Conservation (phyloP, 129 eudicot genomes). For the Centaurea solstitialis region DNA sequence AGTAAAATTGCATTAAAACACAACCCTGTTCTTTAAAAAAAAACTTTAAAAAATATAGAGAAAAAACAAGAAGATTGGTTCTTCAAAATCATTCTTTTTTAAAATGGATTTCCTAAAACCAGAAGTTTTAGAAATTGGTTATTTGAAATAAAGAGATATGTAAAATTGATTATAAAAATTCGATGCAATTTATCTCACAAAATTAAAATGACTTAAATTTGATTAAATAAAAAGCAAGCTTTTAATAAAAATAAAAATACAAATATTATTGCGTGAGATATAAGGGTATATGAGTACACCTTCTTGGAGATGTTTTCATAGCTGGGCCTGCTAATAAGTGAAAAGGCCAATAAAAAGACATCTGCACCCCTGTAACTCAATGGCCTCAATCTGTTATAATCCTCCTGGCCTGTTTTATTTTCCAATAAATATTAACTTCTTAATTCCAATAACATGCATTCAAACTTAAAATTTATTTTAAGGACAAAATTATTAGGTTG, state of each 20-base stretch:
- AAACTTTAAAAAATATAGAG: too few relatives aligned
- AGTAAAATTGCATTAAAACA: background rate
- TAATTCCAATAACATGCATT: background rate
- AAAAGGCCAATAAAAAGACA: conserved; percentile 73
- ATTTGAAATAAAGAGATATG: too few relatives aligned
- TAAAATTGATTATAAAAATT: too few relatives aligned
- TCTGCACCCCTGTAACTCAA: conserved; percentile 92
- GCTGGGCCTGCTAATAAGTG: conserved; percentile 83
- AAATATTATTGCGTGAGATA: background rate
- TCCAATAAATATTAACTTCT: conserved; percentile 1
- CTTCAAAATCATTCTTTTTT: background rate
- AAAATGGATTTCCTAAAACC: background rate
- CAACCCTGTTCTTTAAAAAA: background rate
- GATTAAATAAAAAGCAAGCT: background rate
- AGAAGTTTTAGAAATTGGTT: background rate
- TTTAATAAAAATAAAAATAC: background rate
- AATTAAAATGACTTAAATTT: too few relatives aligned
- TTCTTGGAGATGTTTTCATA: conserved; percentile 82
- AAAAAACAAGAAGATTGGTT: too few relatives aligned
- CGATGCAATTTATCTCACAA: too few relatives aligned
- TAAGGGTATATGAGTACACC: conserved; percentile 36
- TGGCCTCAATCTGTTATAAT: conserved; percentile 86
- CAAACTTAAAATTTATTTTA: background rate
- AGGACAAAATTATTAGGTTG: background rate
- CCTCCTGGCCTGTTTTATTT: conserved; percentile 67